A percentile compares a stretch with the other conserved stretches of the same genome.
Evolutionary conservation across 2,329 filamentous ascomycete species (phyloP).

Genomic region (Fusarium sp.): DNA sequence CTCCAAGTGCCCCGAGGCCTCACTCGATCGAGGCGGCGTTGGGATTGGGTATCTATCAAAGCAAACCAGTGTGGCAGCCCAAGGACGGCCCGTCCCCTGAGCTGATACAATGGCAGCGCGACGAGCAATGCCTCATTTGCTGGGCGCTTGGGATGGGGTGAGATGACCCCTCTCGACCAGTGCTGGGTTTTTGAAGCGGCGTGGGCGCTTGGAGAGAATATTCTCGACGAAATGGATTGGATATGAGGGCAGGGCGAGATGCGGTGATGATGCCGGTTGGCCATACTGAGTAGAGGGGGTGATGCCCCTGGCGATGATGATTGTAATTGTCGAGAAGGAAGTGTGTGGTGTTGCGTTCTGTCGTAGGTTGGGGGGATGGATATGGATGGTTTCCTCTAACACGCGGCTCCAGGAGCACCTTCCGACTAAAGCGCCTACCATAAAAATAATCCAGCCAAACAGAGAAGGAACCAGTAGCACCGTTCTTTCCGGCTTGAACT

Average conservation of each 20-base stretch:
- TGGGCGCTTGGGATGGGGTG: conserved; percentile 3
- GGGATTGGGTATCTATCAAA: conserved; percentile 24
- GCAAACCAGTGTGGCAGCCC: conserved; percentile 26
- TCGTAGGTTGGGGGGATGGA: background rate
- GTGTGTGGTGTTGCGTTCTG: background rate
- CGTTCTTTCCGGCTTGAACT: background rate
- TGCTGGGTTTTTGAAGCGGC: conserved; percentile 4
- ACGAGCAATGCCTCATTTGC: conserved; percentile 9
- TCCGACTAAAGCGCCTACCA: background rate
- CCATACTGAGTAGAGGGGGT: conserved; percentile 7
- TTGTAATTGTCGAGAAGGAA: conserved; percentile 16
- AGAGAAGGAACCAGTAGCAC: background rate
- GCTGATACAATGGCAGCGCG: conserved; percentile 15
- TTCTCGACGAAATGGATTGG: conserved; percentile 10
- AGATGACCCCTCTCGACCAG: background rate
- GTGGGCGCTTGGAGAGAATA: conserved; percentile 13
- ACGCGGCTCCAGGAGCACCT: background rate
- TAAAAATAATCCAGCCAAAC: conserved; percentile 1
- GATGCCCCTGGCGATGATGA: background rate
- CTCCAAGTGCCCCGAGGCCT: background rate
- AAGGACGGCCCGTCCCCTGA: conserved; percentile 22
- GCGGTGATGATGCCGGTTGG: conserved; percentile 1
- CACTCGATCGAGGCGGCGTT: conserved; percentile 2
- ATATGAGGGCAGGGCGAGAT: background rate
- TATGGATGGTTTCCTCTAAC: background rate